Evolutionary conservation across 2,329 filamentous ascomycete genomes (phyloP).

Genomic region (Xylaria sp.): DNA sequence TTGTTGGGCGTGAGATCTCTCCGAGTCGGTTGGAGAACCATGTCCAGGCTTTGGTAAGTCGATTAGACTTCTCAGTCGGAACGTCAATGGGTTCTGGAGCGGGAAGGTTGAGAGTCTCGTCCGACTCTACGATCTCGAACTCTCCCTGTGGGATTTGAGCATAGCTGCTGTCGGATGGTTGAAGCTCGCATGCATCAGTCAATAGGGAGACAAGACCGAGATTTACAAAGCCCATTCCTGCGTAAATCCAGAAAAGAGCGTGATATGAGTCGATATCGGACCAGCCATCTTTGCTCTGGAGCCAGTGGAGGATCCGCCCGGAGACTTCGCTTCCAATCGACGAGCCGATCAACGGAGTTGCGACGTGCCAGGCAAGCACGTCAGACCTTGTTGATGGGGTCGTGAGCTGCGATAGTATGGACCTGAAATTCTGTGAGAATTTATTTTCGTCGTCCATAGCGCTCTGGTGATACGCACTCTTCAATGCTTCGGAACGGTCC

Average conservation of each 20-base stretch:
- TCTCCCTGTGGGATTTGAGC: slow-evolving; percentile 41
- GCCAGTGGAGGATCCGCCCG: slow-evolving; percentile 61
- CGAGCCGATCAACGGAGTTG: slow-evolving; percentile 65
- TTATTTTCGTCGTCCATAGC: not conserved
- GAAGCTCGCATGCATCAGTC: slow-evolving; percentile 62
- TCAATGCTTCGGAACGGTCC: slow-evolving; percentile 75
- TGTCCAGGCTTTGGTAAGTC: slow-evolving; percentile 33
- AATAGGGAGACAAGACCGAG: slow-evolving; percentile 59
- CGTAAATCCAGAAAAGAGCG: slow-evolving; percentile 68
- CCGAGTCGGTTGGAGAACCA: slow-evolving; percentile 56
- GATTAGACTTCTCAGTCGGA: slow-evolving; percentile 33
- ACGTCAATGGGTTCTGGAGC: slow-evolving; percentile 18
- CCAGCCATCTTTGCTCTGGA: slow-evolving; percentile 60
- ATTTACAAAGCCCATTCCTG: slow-evolving; percentile 65
- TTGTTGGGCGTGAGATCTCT: slow-evolving; percentile 68
- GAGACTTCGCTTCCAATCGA: slow-evolving; percentile 64
- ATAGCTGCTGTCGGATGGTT: slow-evolving; percentile 40
- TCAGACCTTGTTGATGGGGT: slow-evolving; percentile 65
- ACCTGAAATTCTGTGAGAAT: slow-evolving; percentile 46
- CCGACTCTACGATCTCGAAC: slow-evolving; percentile 18
- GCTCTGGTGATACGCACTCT: slow-evolving; percentile 54
- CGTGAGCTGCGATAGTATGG: slow-evolving; percentile 70
- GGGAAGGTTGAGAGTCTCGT: not conserved
- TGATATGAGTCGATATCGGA: slow-evolving; percentile 64
- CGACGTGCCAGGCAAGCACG: slow-evolving; percentile 75